Conservation (phyloP, 2,329 filamentous ascomycete genomes). For the Fusarium xyrophilum region DNA sequence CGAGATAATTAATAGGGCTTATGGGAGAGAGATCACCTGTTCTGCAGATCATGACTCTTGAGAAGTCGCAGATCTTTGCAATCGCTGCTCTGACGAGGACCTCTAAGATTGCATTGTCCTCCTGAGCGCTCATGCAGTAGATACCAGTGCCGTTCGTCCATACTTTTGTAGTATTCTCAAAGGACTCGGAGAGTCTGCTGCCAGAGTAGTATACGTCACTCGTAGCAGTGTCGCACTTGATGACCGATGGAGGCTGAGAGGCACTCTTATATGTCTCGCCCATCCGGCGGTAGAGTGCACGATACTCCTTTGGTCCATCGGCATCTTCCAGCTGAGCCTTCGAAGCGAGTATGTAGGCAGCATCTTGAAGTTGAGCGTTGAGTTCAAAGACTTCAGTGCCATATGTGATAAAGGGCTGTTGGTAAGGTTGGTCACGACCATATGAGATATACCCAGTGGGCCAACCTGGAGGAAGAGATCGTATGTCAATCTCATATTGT, state of each 20-base stretch:
- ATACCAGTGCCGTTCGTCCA: conserved; percentile 72
- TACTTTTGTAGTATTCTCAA: conserved; percentile 68
- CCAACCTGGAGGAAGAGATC: conserved; percentile 71
- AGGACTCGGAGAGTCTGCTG: conserved; percentile 64
- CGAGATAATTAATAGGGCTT: accelerated
- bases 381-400: conserved; percentile 75
- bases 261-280: conserved; percentile 52
- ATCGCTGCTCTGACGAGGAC: conserved; percentile 67
- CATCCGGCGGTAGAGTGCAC: conserved; percentile 57
- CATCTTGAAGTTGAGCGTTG: conserved; percentile 63
- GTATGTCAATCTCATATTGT: conserved; percentile 76
- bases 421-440: conserved; percentile 60
- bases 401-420: conserved; percentile 67
- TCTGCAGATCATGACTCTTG: conserved; percentile 71
- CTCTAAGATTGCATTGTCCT: conserved; percentile 74
- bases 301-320: conserved; percentile 57
- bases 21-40: conserved; percentile 49
- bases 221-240: conserved; percentile 72
- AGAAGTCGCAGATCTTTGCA: conserved; percentile 67
- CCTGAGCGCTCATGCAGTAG: conserved; percentile 76
- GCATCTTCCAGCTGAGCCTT: conserved; percentile 62
- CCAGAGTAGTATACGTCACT: conserved; percentile 77
- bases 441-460: conserved; percentile 73
- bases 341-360: conserved; percentile 59
- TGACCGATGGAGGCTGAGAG: conserved; percentile 58